Base-by-base conservation (phyloP, 345 rosid genomes). In the Hypericum androsaemum region DNA sequence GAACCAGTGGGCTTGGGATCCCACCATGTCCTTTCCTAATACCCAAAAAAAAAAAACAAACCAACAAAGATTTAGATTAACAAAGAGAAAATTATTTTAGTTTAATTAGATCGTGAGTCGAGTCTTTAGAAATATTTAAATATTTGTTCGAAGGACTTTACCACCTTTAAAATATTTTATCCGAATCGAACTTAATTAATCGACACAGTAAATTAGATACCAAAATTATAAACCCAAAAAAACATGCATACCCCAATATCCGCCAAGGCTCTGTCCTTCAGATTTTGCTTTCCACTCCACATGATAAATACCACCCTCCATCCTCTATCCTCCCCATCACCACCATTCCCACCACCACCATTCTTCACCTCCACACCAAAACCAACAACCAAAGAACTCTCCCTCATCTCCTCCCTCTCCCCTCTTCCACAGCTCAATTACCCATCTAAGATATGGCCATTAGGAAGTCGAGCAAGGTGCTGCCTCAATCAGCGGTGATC, bases 11-110 rank as follows among this genome's bases (percentile, higher is more conserved):
- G 68, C 7, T 65, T 63, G 79, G 84, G 71, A 68, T 32, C 84
- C 89, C 82, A 76, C 77, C 66, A 56, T 68, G 74, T 66, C 71
- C 60, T 71, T 47, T 47, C 80, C 65, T 61, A 71, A 22, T 4
- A 22, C 4, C 32, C 32, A 22, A 1, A 22, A 1, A 4, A 22
- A 22, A 22, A 22, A 1, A 22, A 22, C 32, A 1, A 22, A 22
- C 32, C 1, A 22, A 1, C 32, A 4, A n/a, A n/a, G n/a, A n/a
- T n/a, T 22, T 22, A 4, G 32, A 22, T 22, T 22, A 22, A 22
- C 4, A n/a, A n/a, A 22, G 32, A 4, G 32, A 1, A 22, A 4
- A 22, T 1, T 22, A 22, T 22, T 22, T 22, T 22, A n/a, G n/a
- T n/a, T n/a, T n/a, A n/a, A n/a, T n/a, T n/a, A n/a, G n/a, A n/a